These are phyloP conservation scores for Plectosphaerella plurivora DNA, from an alignment of 2,329 filamentous ascomycete species.

Conservation along the genomic window DNA sequence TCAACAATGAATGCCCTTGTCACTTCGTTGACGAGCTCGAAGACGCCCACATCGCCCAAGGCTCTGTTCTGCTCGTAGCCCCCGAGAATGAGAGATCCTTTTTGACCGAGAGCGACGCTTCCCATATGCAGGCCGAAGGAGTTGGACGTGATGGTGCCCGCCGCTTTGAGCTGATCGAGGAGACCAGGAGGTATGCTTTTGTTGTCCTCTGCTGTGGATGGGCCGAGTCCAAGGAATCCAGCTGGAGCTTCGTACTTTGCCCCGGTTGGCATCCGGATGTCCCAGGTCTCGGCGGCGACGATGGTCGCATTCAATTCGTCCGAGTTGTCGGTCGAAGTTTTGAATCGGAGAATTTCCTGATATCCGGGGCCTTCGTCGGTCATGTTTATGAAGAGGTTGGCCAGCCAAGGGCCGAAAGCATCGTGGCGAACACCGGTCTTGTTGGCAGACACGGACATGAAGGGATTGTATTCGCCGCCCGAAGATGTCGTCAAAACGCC, in stretches of 20 bases:
- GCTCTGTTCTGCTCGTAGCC: conserved; percentile 27
- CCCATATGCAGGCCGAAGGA: conserved; percentile 27
- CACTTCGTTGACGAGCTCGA: conserved; percentile 10
- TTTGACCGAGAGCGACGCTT: conserved; percentile 19
- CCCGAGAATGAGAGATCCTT: conserved; percentile 24
- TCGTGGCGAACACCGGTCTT: no score
- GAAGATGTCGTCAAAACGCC: no score
- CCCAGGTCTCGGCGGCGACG: conserved; percentile 1
- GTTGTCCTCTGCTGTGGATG: neutral
- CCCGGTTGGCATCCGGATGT: neutral
- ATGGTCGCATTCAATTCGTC: conserved; percentile 1
- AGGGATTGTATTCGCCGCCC: no score
- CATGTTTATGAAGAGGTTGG: no score
- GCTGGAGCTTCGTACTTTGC: neutral
- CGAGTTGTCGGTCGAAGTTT: no score
- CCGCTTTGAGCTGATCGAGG: conserved; percentile 12
- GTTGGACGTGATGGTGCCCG: conserved; percentile 15
- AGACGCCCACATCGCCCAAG: conserved; percentile 19
- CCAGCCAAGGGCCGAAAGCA: no score
- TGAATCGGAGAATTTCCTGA: no score
- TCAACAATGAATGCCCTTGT: conserved; percentile 12
- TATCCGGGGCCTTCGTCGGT: no score
- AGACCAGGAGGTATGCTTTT: neutral
- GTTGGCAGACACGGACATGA: no score
- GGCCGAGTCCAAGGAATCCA: conserved; percentile 3